Percentiles rank a stretch among this genome's conserved stretches.
Evolutionary conservation across 2,329 filamentous ascomycete species (phyloP).

Genomic region (Diaporthe velutina): DNA sequence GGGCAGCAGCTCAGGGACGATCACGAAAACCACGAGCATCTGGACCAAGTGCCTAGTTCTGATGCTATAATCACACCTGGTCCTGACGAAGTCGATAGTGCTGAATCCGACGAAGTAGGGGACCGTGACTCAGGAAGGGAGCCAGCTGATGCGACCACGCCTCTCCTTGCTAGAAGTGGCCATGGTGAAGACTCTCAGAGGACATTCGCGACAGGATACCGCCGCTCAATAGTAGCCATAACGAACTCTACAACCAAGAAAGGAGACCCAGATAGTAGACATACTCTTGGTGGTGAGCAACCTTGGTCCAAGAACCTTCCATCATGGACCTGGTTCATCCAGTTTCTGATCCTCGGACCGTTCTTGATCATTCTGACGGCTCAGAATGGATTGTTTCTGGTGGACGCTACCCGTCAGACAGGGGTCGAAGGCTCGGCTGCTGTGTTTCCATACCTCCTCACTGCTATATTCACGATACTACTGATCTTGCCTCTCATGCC

Average conservation of each 20-base stretch:
- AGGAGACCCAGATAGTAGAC: slow-evolving; percentile 42
- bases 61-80: slow-evolving; percentile 56
- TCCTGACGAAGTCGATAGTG: slow-evolving; percentile 50
- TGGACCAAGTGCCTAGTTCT: slow-evolving; percentile 47
- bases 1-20: slow-evolving; percentile 68
- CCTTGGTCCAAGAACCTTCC: slow-evolving; percentile 85
- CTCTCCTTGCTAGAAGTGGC: slow-evolving; percentile 54
- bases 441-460: slow-evolving; percentile 77
- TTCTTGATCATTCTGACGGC: slow-evolving; percentile 82
- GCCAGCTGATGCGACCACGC: slow-evolving; percentile 65
- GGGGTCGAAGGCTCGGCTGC: slow-evolving; percentile 84
- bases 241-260: slow-evolving; percentile 42
- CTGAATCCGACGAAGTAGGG: slow-evolving; percentile 49
- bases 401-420: slow-evolving; percentile 82
- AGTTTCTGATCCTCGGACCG: slow-evolving; percentile 85
- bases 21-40: slow-evolving; percentile 57
- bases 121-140: slow-evolving; percentile 49
- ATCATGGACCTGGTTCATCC: slow-evolving; percentile 87
- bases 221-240: slow-evolving; percentile 59
- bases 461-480: slow-evolving; percentile 77
- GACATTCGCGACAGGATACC: slow-evolving; percentile 69
- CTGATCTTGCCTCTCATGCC: slow-evolving; percentile 83
- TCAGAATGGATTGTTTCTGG: slow-evolving; percentile 80
- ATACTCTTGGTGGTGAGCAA: slow-evolving; percentile 80
- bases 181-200: slow-evolving; percentile 54